Evolutionary conservation across 176 grass and related monocot genomes (phyloP).

Genomic region (Phyllostachys edulis): DNA sequence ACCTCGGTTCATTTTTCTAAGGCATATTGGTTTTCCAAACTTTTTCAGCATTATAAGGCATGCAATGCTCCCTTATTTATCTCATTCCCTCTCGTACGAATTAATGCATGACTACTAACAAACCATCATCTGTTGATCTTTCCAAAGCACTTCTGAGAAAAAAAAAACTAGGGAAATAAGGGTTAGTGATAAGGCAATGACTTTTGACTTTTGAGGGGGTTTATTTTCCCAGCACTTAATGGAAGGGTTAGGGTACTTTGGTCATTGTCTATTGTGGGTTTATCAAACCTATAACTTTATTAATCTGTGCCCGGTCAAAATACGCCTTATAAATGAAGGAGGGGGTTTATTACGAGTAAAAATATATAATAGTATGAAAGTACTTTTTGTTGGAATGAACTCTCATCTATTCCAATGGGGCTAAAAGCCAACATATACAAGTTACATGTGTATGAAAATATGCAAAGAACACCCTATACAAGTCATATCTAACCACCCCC

Average conservation of each 20-base stretch:
- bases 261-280: neutral
- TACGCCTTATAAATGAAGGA: too few relatives aligned
- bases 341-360: too few relatives aligned
- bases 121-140: neutral
- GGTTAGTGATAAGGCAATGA: neutral
- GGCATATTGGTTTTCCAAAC: neutral
- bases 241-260: neutral
- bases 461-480: too few relatives aligned
- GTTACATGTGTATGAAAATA: too few relatives aligned
- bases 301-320: too few relatives aligned
- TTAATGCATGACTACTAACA: neutral
- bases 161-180: neutral
- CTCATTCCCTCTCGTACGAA: neutral
- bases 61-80: neutral
- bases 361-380: too few relatives aligned
- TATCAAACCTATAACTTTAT: neutral
- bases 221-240: neutral
- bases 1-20: neutral
- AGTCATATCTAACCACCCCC: too few relatives aligned
- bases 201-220: neutral
- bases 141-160: neutral
- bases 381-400: too few relatives aligned
- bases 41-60: neutral
- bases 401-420: too few relatives aligned
- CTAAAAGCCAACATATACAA: too few relatives aligned